Base-by-base conservation (phyloP, 1,139 yeast genomes). In the Debaryomyces udenii region DNA sequence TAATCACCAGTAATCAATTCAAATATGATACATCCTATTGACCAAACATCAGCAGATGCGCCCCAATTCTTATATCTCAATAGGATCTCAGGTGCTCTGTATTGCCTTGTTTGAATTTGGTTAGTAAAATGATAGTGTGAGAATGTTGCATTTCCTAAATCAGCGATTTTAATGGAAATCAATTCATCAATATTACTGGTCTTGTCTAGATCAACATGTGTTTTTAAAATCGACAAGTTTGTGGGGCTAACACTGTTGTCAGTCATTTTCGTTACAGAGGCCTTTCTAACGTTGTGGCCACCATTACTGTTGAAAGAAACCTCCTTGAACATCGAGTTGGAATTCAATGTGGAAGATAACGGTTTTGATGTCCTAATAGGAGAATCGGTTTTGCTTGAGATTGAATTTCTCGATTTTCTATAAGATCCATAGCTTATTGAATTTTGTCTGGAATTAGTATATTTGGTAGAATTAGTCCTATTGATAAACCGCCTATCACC, bases 61-160 rank as follows among this genome's bases (percentile, higher is more conserved):
- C 96, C 96, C 96, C 96, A 88, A 14, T 72, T 59, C 13, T 81
- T 74, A 35, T 90, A 86, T 37, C 83, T 63, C 39, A 78, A 68
- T 18, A 78, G 64, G 18, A 86, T 83, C 59, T 88, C 96, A 0
- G 96, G 96, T 1, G 94, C 76, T 27, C 96, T 68, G 60, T 88
- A 88, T 59, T 88, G 96, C 35, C 96, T 70, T 1, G 96, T 88
- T 62, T 88, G 96, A 49, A 88, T 86, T 56, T 86, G 93, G 59
- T 86, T 80, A 13, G 95, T 85, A 62, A 84, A 86, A 60, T 88
- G 96, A 34, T 74, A 75, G 53, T 79, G 69, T 7, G 76, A 70
- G 78, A 85, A 85, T 50, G 96, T 86, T 0, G 96, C 94, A 58
- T 88, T 88, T 16, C 96, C 96, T 41, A 88, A 71, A 57, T 88